Conservation (phyloP, 768 basidiomycete genomes). For the Agaricus subrufescens region DNA sequence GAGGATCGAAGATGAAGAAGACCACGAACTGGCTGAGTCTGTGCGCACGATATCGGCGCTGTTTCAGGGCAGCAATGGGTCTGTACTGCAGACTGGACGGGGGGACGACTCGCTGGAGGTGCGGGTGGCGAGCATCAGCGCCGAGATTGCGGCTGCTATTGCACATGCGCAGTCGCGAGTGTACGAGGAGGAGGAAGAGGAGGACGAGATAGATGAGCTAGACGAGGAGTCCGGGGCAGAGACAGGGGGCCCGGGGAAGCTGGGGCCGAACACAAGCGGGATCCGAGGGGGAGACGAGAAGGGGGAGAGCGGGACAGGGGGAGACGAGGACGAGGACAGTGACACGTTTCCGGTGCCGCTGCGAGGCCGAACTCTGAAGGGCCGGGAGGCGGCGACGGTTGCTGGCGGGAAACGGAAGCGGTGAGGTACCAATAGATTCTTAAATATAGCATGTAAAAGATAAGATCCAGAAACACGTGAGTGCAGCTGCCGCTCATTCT, state of each 20-base stretch:
- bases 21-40: conserved; percentile 63
- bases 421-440: conserved; percentile 26
- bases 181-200: conserved; percentile 54
- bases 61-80: conserved; percentile 44
- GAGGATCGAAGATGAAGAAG: conserved; percentile 56
- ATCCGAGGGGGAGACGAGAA: conserved; percentile 38
- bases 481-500: background rate
- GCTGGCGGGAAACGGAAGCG: conserved; percentile 64
- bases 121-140: conserved; percentile 72
- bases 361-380: conserved; percentile 49
- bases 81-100: conserved; percentile 23
- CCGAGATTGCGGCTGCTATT: conserved; percentile 76
- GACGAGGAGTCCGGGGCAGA: conserved; percentile 51
- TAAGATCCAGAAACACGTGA: conserved; percentile 29
- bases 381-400: conserved; percentile 45
- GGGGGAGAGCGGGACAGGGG: conserved; percentile 22
- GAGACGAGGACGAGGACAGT: conserved; percentile 66
- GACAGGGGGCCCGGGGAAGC: conserved; percentile 41
- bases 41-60: conserved; percentile 72
- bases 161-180: conserved; percentile 64
- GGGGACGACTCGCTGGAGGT: conserved; percentile 51
- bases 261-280: conserved; percentile 59
- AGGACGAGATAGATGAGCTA: conserved; percentile 44
- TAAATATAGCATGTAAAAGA: conserved; percentile 7
- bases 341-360: conserved; percentile 71